Conservation (phyloP, 768 basidiomycete species). For the Xerocomellus chrysenteron region DNA sequence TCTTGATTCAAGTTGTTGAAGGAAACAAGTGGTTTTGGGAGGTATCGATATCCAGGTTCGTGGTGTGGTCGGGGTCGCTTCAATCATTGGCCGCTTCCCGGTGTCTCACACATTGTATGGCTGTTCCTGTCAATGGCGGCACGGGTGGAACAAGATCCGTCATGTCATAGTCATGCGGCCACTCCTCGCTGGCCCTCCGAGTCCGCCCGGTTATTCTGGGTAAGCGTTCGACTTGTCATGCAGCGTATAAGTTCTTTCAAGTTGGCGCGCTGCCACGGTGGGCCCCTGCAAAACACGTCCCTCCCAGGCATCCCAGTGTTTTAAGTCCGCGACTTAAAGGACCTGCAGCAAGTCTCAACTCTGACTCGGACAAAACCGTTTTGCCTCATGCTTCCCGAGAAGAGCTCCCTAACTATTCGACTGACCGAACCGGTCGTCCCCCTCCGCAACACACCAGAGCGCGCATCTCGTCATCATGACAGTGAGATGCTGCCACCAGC, state of each 20-base stretch:
- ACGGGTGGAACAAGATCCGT: slow-evolving; percentile 12
- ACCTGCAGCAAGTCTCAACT: no score
- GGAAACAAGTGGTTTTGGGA: no score
- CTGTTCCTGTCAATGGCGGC: neutral
- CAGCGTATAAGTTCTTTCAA: no score
- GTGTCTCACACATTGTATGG: no score
- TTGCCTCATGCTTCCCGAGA: slow-evolving; percentile 22
- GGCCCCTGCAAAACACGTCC: neutral
- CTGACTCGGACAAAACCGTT: neutral
- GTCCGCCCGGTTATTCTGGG: neutral
- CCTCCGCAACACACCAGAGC: slow-evolving; percentile 47
- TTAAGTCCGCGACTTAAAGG: neutral
- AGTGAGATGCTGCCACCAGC: slow-evolving; percentile 52
- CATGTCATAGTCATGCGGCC: no score
- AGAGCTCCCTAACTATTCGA: slow-evolving; percentile 52
- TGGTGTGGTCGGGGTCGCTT: no score
- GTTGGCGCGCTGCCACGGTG: neutral
- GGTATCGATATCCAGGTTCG: no score
- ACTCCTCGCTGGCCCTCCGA: neutral
- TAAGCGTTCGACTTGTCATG: neutral
- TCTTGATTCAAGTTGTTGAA: no score
- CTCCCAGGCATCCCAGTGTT: neutral
- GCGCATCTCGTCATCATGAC: slow-evolving; percentile 19
- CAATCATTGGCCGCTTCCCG: no score
- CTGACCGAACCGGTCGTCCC: slow-evolving; percentile 77